Evolutionary conservation across 208 protist species (phyloP).

Genomic region (Acanthamoeba lenticulata): DNA sequence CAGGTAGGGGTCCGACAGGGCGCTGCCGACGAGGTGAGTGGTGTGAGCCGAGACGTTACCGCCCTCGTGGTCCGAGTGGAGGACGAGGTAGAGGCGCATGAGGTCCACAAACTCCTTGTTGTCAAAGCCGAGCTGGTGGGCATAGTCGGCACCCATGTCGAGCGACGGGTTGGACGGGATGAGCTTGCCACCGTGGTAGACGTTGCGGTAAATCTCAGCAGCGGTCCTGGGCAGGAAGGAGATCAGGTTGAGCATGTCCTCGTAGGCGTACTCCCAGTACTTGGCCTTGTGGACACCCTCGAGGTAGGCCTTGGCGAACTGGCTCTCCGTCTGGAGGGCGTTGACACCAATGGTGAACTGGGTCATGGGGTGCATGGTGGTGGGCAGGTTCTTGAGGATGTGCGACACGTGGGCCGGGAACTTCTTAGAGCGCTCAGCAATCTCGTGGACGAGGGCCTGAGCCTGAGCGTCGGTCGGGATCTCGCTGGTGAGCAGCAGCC

Average conservation of each 20-base stretch:
- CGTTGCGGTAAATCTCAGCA: slow-evolving; percentile 93
- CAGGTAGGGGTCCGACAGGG: slow-evolving; percentile 98
- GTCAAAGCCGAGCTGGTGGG: slow-evolving; percentile 94
- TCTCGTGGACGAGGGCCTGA: slow-evolving; percentile 87
- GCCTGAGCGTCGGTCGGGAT: slow-evolving; percentile 91
- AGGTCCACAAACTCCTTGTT: slow-evolving; percentile 94
- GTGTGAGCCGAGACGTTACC: slow-evolving; percentile 98
- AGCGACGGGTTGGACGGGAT: slow-evolving; percentile 83
- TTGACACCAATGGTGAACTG: slow-evolving; percentile 87
- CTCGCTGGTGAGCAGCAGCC: slow-evolving; percentile 97
- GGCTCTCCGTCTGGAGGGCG: slow-evolving; percentile 93
- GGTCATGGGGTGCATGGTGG: slow-evolving; percentile 96
- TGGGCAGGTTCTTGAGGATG: slow-evolving; percentile 92
- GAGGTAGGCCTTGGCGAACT: slow-evolving; percentile 94
- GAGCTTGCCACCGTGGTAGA: slow-evolving; percentile 77
- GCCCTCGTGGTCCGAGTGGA: slow-evolving; percentile 92
- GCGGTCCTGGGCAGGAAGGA: slow-evolving; percentile 91
- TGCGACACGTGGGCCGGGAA: slow-evolving; percentile 86
- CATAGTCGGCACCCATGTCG: slow-evolving; percentile 97
- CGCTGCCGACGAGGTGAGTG: slow-evolving; percentile 96
- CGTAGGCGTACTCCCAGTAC: slow-evolving; percentile 95
- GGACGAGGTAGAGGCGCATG: slow-evolving; percentile 97
- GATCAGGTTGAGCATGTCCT: slow-evolving; percentile 95
- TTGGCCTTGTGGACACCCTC: slow-evolving; percentile 93
- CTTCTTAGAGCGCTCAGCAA: slow-evolving; percentile 89